Evolutionary conservation across 257 asterid species (phyloP).

Genomic region (Gardenia jasminoides): DNA sequence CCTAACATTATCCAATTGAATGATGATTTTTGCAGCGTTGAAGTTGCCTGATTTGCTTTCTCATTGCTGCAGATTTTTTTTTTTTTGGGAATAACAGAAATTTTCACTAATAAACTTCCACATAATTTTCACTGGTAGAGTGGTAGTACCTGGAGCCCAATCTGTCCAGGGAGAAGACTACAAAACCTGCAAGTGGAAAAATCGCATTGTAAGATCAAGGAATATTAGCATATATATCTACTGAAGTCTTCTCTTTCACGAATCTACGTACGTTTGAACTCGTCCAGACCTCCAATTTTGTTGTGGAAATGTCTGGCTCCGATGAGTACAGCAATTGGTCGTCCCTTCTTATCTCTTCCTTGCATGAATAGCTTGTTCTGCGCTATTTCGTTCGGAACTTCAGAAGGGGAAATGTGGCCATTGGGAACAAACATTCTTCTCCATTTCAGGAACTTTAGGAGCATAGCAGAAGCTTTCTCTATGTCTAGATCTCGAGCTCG

Average conservation of each 20-base stretch:
- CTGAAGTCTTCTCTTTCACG: not conserved
- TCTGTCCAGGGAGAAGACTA: slow-evolving; percentile 64
- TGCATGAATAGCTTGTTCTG: slow-evolving; percentile 72
- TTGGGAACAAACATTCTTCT: slow-evolving; percentile 55
- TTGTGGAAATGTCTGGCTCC: slow-evolving; percentile 53
- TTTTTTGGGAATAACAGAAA: too few relatives aligned
- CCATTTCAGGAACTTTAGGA: slow-evolving; percentile 59
- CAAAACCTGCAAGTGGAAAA: slow-evolving; percentile 49
- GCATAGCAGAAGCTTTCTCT: slow-evolving; percentile 61
- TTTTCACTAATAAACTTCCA: not conserved
- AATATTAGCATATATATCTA: not conserved
- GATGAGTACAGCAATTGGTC: slow-evolving; percentile 58
- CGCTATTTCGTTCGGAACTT: slow-evolving; percentile 52
- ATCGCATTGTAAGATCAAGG: not conserved
- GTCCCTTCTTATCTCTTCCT: slow-evolving; percentile 65
- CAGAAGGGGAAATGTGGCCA: slow-evolving; percentile 46
- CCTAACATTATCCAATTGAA: not conserved
- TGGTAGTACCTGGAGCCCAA: slow-evolving; percentile 56
- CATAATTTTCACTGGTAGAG: not conserved
- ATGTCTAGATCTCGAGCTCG: slow-evolving; percentile 61
- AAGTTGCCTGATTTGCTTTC: not conserved
- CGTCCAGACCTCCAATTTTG: slow-evolving; percentile 57
- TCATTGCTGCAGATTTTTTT: not conserved
- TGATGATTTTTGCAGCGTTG: not conserved
- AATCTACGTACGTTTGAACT: slow-evolving; percentile 60